Evolutionary conservation across 2,329 filamentous ascomycete genomes (phyloP).

Genomic region (Lachnellula hyalina): DNA sequence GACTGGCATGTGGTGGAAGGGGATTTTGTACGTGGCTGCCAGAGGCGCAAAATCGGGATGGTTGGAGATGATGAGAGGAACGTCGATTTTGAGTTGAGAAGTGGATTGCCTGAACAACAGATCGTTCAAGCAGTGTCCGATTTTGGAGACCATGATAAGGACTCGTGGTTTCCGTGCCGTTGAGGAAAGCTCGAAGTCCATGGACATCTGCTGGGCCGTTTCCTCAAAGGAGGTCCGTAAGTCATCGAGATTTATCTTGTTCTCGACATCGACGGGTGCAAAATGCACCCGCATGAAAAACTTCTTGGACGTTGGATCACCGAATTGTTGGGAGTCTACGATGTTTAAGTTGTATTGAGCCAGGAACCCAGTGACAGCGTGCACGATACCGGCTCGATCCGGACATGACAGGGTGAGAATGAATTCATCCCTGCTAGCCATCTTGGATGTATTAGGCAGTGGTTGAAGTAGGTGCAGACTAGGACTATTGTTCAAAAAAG

Average conservation of each 20-base stretch:
- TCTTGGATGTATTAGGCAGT: slow-evolving; percentile 3
- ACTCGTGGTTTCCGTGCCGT: slow-evolving; percentile 66
- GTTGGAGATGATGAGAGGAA: slow-evolving; percentile 77
- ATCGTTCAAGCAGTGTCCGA: slow-evolving; percentile 80
- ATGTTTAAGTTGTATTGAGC: slow-evolving; percentile 72
- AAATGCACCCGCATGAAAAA: slow-evolving; percentile 93
- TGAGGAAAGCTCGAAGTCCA: slow-evolving; percentile 68
- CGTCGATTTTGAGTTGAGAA: slow-evolving; percentile 64
- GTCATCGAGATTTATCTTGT: slow-evolving; percentile 39
- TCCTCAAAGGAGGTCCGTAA: slow-evolving; percentile 52
- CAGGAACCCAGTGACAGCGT: slow-evolving; percentile 75
- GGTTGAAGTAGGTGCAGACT: no score
- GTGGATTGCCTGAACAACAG: slow-evolving; percentile 74
- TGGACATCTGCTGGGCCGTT: slow-evolving; percentile 58
- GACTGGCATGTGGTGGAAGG: slow-evolving; percentile 77
- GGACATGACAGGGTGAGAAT: slow-evolving; percentile 79
- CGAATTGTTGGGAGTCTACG: slow-evolving; percentile 80
- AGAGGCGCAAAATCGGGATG: slow-evolving; percentile 68
- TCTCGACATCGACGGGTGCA: slow-evolving; percentile 45
- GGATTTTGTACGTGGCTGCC: slow-evolving; percentile 67
- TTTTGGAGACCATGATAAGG: slow-evolving; percentile 86
- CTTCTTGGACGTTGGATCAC: slow-evolving; percentile 64
- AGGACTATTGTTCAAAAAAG: no score
- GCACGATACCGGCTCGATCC: slow-evolving; percentile 79
- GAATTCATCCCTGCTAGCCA: slow-evolving; percentile 43